Conservation (phyloP, 139 green algal species). For the Micromonas commoda region DNA sequence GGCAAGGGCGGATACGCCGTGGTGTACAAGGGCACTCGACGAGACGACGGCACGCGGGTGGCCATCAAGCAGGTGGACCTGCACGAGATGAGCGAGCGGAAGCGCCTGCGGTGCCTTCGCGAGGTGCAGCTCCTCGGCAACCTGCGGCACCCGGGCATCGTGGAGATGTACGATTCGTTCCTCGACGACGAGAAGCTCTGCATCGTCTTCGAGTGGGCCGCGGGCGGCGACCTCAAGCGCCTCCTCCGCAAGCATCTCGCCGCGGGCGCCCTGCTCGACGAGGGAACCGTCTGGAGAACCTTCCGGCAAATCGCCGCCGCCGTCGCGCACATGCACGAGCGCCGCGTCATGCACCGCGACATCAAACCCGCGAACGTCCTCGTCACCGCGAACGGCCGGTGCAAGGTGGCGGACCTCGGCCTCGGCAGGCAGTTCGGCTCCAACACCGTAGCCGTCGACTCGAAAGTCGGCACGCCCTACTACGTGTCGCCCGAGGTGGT, state of each 20-base stretch:
- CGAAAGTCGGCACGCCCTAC: slow-evolving; percentile 34
- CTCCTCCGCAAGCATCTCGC: background rate
- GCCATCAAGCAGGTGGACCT: slow-evolving; percentile 29
- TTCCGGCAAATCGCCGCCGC: slow-evolving; percentile 15
- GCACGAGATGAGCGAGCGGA: slow-evolving; percentile 14
- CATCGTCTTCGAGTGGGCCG: slow-evolving; percentile 31
- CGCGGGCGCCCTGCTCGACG: background rate
- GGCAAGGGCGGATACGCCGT: slow-evolving; percentile 23
- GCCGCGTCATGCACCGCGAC: slow-evolving; percentile 32
- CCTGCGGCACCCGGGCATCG: slow-evolving; percentile 30
- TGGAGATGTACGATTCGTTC: slow-evolving; percentile 31
- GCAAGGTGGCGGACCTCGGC: slow-evolving; percentile 33
- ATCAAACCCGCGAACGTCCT: slow-evolving; percentile 38
- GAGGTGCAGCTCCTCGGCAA: slow-evolving; percentile 29
- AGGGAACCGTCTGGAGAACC: slow-evolving; percentile 14
- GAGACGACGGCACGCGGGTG: background rate
- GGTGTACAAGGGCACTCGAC: slow-evolving; percentile 14
- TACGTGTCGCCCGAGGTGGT: slow-evolving; percentile 37
- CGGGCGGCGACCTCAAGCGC: slow-evolving; percentile 20
- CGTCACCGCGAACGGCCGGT: slow-evolving; percentile 9
- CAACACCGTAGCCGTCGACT: background rate
- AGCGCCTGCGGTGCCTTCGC: slow-evolving; percentile 21
- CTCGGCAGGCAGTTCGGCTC: slow-evolving; percentile 17
- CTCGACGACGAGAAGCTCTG: slow-evolving; percentile 26
- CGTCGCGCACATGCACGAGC: slow-evolving; percentile 27